Evolutionary conservation across 148 eudicot genomes (phyloP), one percentile per base, ranked within the genome.

Genomic region (Drosera capensis): DNA sequence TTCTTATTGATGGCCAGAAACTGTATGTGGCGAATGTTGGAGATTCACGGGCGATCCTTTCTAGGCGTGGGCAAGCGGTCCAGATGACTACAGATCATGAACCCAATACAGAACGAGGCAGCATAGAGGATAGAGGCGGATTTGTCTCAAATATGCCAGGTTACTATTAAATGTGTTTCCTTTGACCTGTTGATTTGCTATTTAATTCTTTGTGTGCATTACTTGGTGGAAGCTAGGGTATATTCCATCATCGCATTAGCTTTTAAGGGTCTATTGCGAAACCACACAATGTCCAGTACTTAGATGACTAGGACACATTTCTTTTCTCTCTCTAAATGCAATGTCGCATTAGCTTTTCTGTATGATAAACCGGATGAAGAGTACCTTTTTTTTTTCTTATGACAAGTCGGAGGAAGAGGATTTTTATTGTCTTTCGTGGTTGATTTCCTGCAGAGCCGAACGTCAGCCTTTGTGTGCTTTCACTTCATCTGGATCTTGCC

Each of bases 61-160:
- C 86, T 25, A 63, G 55, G 46, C 63, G 66, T 22, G 94, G 86
- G 23, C 59, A 55, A 24, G 94, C 82, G 8, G 51, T 72, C 34
- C 86, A 78, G 68, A 56, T 82, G 73, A 56, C 71, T 19, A 57
- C 64, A 37, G 94, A 82, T 67, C 94, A 82, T 43, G 94, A 82
- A 44, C 94, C 94, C 20, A 78, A 73, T 42, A 75, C 78, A 29
- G 94, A 82, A 42, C 67, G 85, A 3, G 79, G 53, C 25, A 75
- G 73, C 73, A 82, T 82, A 50, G 93, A 78, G 61, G 38, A 72
- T 42, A 65, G 68, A 53, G 93, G 93, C 15, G 93, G 93, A 49
- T 82, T 82, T 52, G 93, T 82, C 54, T 82, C 93, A 4, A 82
- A 82, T 49, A 78, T 82, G 75, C 93, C 93, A 66, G 93, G 93